Conservation (phyloP, 2,329 filamentous ascomycete genomes). For the Macrophomina phaseolina region DNA sequence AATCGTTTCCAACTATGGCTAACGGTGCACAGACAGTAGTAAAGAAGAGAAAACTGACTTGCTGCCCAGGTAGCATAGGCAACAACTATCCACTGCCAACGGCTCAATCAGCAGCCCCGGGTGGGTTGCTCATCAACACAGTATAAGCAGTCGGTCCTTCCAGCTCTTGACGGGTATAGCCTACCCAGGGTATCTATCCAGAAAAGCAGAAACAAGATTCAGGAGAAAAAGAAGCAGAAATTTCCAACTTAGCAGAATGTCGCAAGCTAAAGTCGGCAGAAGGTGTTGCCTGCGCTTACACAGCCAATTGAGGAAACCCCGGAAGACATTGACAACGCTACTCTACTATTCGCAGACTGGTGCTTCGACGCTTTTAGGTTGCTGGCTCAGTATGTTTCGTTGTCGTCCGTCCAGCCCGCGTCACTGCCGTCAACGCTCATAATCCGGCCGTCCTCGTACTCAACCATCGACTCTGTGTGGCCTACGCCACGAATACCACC, state of each 20-base stretch:
- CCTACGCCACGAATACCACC: conserved; percentile 54
- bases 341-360: too few relatives aligned
- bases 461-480: conserved; percentile 43
- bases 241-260: not conserved
- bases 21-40: conserved; percentile 7
- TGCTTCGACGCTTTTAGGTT: too few relatives aligned
- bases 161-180: not conserved
- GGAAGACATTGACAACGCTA: too few relatives aligned
- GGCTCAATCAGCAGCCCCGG: not conserved
- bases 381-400: conserved; percentile 10
- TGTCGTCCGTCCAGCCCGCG: conserved; percentile 60
- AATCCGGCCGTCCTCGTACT: conserved; percentile 50
- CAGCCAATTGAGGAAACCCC: too few relatives aligned
- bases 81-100: not conserved
- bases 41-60: conserved; percentile 5
- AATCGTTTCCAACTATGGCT: conserved; percentile 11
- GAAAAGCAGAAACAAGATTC: not conserved
- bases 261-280: too few relatives aligned
- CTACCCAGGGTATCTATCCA: conserved; percentile 18
- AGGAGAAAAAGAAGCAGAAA: conserved; percentile 4
- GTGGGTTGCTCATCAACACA: not conserved
- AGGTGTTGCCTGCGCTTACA: too few relatives aligned
- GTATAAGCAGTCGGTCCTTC: not conserved
- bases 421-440: conserved; percentile 52
- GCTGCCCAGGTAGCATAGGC: conserved; percentile 8